Percentiles rank a stretch among this genome's conserved stretches.
Conservation (phyloP, 1,139 yeast species). For the Candida gigantensis region DNA sequence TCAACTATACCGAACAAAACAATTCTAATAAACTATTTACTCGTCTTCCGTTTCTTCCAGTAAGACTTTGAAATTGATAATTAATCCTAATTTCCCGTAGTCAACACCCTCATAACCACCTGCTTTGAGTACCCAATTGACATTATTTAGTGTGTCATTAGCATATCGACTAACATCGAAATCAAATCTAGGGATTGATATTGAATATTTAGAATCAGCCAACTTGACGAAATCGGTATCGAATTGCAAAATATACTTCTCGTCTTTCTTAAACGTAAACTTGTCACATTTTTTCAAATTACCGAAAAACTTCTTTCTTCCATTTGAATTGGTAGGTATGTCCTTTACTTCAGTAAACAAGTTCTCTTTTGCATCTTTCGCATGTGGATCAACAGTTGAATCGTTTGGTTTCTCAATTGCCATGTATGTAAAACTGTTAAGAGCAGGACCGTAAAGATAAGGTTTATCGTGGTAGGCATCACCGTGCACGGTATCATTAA, state of each 20-base stretch:
- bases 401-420: slow-evolving; percentile 12
- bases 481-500: slow-evolving; percentile 65
- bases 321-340: slow-evolving; percentile 32
- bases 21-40: no score
- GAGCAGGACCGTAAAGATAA: slow-evolving; percentile 61
- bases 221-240: slow-evolving; percentile 45
- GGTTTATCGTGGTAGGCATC: slow-evolving; percentile 63
- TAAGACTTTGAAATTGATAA: slow-evolving; percentile 40
- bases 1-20: no score
- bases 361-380: slow-evolving; percentile 15
- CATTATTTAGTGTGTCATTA: slow-evolving; percentile 43
- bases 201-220: slow-evolving; percentile 42
- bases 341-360: slow-evolving; percentile 21
- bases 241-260: slow-evolving; percentile 33
- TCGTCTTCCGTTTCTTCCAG: slow-evolving; percentile 27
- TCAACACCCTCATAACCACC: slow-evolving; percentile 43
- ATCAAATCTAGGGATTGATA: slow-evolving; percentile 46
- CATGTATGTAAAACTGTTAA: slow-evolving; percentile 55
- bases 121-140: slow-evolving; percentile 45
- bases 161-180: slow-evolving; percentile 42
- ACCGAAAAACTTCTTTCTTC: slow-evolving; percentile 37
- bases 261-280: slow-evolving; percentile 29
- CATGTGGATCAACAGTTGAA: slow-evolving; percentile 7
- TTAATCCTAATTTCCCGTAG: slow-evolving; percentile 36
- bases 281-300: slow-evolving; percentile 29